Conservation (phyloP, 169 alveolate species). For the Ichthyophthirius multifiliis region DNA sequence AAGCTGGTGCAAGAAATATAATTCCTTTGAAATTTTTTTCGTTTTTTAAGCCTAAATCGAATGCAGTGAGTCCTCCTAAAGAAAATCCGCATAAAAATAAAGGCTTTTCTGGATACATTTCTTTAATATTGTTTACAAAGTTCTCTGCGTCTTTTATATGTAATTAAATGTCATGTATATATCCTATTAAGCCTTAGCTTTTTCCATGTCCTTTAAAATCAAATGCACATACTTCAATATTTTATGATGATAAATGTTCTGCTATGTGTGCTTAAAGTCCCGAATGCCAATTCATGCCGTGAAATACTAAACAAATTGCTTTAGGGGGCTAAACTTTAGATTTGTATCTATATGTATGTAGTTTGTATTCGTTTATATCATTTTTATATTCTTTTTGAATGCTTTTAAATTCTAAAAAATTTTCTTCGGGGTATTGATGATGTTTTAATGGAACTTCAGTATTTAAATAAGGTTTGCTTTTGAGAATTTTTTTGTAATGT, state of each 20-base stretch:
- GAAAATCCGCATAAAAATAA: constrained; percentile 4
- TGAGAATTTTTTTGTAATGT: not conserved
- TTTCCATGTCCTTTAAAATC: not conserved
- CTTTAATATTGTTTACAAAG: not conserved
- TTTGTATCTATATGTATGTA: not conserved
- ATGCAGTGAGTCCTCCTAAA: not conserved
- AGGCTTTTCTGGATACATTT: constrained; percentile 1
- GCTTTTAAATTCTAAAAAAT: not conserved
- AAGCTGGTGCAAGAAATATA: not conserved
- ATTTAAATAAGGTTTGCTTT: not conserved
- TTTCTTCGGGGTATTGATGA: not conserved
- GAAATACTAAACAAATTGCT: not conserved
- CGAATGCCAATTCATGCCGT: constrained; percentile 10
- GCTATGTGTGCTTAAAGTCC: not conserved
- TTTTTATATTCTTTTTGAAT: not conserved
- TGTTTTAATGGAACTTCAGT: not conserved
- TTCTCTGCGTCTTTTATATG: not conserved
- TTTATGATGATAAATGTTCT: not conserved
- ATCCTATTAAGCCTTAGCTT: not conserved
- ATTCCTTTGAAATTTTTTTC: not conserved
- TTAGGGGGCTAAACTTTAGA: not conserved
- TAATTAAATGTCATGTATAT: not conserved
- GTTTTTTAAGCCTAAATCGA: not conserved
- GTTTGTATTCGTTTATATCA: not conserved
- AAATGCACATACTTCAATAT: not conserved